Evolutionary conservation across 352 stramenopile genomes (phyloP), one percentile per base, ranked within the genome.

Genomic region (Discostella stelligera): DNA sequence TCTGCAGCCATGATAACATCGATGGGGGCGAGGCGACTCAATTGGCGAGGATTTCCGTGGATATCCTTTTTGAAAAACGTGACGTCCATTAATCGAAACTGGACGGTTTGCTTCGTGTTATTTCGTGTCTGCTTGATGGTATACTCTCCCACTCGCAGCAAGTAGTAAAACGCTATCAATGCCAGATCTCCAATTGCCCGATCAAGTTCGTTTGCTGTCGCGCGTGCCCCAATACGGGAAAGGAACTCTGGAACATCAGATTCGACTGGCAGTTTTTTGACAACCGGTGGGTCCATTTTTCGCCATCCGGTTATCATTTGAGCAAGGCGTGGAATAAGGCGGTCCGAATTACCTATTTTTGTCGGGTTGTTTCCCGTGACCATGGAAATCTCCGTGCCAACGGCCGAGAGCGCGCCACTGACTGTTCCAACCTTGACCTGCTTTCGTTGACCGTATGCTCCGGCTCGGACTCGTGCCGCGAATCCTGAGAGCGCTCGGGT

Each of bases 121-220:
- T 65, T 65, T 16, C 41, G 3, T 32, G 27, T 6, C 2, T 2
- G 2, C 5, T 32, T 32, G 2, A 32, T 32, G 27, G 27, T 32
- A 5, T 6, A 8, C 32, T n/a, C 23, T 39, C 23, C 67, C 69
- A 3, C 59, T 3, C 73, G 65, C 1, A 80, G 41, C 0, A 80
- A 37, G 37, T 66, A 80, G 23, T 69, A 82, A 21, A 77, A 82
- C 5, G 27, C 27, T 32, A 32, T 32, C 27, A 32, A 32, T 32
- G 27, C 27, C 2, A 32, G 27, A 32, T 32, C 27, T 32, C 27
- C 27, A 32, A 32, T 32, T 32, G 27, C 27, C 5, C 5, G 52
- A 16, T 59, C 21, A 27, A 23, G 9, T 16, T 9, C 21, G 0
- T 41, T 59, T 25, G 21, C 16, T 2, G 18, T 11, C 5, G 30